Evolutionary conservation across 768 basidiomycete species (phyloP).

Genomic region (Myochromella boudieri): DNA sequence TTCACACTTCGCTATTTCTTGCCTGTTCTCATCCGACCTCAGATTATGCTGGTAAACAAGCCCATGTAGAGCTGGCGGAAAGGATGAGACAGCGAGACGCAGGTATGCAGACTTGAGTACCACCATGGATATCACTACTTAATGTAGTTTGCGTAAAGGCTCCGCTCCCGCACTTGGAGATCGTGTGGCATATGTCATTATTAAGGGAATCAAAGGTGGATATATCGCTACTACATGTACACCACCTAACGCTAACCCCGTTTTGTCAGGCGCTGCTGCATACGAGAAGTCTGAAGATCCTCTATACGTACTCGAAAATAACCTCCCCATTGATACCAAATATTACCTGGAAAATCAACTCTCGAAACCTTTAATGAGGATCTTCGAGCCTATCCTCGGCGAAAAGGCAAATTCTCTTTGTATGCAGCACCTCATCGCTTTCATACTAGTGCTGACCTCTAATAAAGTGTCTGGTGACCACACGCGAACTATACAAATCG

Average conservation of each 20-base stretch:
- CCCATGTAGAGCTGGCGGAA: constrained; percentile 93
- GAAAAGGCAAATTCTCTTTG: constrained; percentile 85
- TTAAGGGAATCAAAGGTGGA: constrained; percentile 91
- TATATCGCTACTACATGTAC: neutral
- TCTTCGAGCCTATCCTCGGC: constrained; percentile 96
- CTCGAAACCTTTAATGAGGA: constrained; percentile 93
- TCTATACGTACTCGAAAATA: constrained; percentile 95
- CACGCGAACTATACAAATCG: constrained; percentile 92
- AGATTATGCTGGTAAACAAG: constrained; percentile 96
- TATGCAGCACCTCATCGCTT: constrained; percentile 36
- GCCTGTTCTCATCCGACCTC: neutral
- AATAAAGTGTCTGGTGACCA: constrained; percentile 89
- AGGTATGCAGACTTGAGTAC: constrained; percentile 37
- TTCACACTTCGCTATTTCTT: neutral
- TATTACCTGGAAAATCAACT: constrained; percentile 99
- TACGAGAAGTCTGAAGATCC: constrained; percentile 99
- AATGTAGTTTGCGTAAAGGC: constrained; percentile 39
- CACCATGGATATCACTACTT: neutral
- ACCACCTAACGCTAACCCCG: neutral
- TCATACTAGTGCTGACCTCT: constrained; percentile 12
- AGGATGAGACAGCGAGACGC: constrained; percentile 97
- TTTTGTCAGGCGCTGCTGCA: constrained; percentile 77
- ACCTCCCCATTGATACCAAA: constrained; percentile 95
- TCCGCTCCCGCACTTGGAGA: constrained; percentile 98
- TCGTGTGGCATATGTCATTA: constrained; percentile 97